Conservation (phyloP, 164 flowering plant genomes). For the Magnolia changhungtana region DNA sequence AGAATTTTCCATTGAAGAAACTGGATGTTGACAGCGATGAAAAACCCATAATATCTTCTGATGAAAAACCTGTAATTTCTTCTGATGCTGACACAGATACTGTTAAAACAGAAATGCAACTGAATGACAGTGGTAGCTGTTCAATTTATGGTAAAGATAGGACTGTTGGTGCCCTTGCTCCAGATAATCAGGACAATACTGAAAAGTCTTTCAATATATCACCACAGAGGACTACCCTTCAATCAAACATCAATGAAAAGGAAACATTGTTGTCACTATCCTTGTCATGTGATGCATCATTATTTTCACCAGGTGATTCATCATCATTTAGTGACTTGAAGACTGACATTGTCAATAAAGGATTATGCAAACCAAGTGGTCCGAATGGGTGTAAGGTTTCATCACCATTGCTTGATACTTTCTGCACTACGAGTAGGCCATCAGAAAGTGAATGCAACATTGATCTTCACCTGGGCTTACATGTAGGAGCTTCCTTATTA, state of each 20-base stretch:
- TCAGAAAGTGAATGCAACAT: slow-evolving; percentile 30
- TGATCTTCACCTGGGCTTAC: slow-evolving; percentile 41
- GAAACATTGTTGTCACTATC: slow-evolving; percentile 29
- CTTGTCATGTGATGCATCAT: slow-evolving; percentile 31
- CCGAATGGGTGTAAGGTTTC: slow-evolving; percentile 18
- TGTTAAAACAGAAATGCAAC: slow-evolving; percentile 13
- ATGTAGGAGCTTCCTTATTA: slow-evolving; percentile 29
- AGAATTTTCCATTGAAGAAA: slow-evolving; percentile 16
- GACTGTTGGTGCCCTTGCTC: neutral
- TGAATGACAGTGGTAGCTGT: neutral
- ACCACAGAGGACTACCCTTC: slow-evolving; percentile 11
- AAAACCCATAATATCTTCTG: slow-evolving; percentile 13
- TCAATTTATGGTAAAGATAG: neutral
- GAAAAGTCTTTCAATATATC: neutral
- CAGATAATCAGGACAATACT: slow-evolving; percentile 1
- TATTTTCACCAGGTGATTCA: slow-evolving; percentile 21
- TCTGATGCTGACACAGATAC: slow-evolving; percentile 10
- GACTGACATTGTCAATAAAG: slow-evolving; percentile 16
- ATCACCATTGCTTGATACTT: slow-evolving; percentile 13
- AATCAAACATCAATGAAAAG: slow-evolving; percentile 24
- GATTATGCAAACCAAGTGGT: slow-evolving; percentile 5
- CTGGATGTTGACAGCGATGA: slow-evolving; percentile 15
- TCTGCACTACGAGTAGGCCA: slow-evolving; percentile 6
- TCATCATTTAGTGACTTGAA: slow-evolving; percentile 20
- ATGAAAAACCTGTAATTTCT: slow-evolving; percentile 9